Percentiles rank a stretch among this genome's conserved stretches.
Conservation (phyloP, 805 yeast species). For the Huiozyma sinensis region DNA sequence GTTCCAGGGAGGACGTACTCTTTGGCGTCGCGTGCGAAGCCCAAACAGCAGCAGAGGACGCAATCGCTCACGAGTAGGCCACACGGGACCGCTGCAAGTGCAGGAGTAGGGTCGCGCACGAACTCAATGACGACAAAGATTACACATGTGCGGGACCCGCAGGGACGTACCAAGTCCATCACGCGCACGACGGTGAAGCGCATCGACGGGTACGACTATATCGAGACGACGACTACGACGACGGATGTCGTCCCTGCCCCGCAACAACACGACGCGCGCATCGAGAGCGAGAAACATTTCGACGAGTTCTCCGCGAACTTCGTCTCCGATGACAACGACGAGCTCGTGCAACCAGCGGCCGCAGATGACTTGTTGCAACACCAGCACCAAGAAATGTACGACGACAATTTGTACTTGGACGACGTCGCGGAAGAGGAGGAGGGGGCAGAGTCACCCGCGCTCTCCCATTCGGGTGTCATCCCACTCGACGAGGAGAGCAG, state of each 20-base stretch:
- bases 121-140: slow-evolving; percentile 36
- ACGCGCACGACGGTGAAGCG: slow-evolving; percentile 43
- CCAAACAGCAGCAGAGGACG: not conserved
- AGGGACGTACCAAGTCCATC: slow-evolving; percentile 45
- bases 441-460: not conserved
- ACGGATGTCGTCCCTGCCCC: slow-evolving; percentile 8
- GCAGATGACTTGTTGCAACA: not conserved
- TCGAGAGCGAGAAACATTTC: slow-evolving; percentile 21
- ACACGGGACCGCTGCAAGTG: too few species aligned
- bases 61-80: too few species aligned
- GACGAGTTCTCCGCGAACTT: slow-evolving; percentile 24
- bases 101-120: too few species aligned
- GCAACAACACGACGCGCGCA: too few species aligned
- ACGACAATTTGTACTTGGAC: not conserved
- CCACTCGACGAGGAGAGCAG: slow-evolving; percentile 18
- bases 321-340: slow-evolving; percentile 11
- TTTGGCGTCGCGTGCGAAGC: not conserved
- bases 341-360: slow-evolving; percentile 3
- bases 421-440: not conserved
- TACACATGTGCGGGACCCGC: slow-evolving; percentile 38
- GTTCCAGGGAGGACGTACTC: too few species aligned
- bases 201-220: slow-evolving; percentile 38
- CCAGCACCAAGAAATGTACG: not conserved
- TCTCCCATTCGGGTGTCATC: slow-evolving; percentile 2
- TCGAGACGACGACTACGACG: slow-evolving; percentile 38